phyloP scores from a whole-genome alignment of 768 basidiomycete genomes.

The Phlegmacium glaucopus region DNA sequence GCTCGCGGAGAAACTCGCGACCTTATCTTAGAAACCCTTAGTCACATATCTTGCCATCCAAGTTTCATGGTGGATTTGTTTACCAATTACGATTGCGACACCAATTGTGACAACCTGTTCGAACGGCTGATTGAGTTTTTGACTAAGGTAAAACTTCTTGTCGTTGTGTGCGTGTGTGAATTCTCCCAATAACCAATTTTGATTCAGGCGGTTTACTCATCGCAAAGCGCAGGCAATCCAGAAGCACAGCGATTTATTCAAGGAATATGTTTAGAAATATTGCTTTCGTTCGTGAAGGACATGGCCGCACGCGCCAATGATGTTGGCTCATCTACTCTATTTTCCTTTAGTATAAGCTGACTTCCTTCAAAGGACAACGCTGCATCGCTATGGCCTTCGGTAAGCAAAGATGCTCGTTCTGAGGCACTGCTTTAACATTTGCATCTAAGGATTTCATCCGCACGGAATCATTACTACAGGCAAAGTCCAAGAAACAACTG shows the following conservation, averaged over 20 bases:
- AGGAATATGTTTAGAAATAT: slow-evolving; percentile 81
- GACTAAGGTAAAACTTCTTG: slow-evolving; percentile 58
- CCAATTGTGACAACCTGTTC: slow-evolving; percentile 95
- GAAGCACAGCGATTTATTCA: slow-evolving; percentile 77
- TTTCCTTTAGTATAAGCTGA: slow-evolving; percentile 9
- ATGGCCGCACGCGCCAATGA: slow-evolving; percentile 68
- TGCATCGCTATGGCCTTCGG: slow-evolving; percentile 56
- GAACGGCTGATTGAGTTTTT: slow-evolving; percentile 86
- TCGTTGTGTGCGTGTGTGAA: neutral
- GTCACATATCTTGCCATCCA: slow-evolving; percentile 74
- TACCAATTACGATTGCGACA: slow-evolving; percentile 95
- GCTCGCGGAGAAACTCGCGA: slow-evolving; percentile 87
- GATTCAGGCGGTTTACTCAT: slow-evolving; percentile 74
- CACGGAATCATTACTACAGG: slow-evolving; percentile 55
- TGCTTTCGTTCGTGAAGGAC: slow-evolving; percentile 83
- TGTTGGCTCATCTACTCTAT: slow-evolving; percentile 22
- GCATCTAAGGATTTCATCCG: slow-evolving; percentile 47
- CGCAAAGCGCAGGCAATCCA: slow-evolving; percentile 51
- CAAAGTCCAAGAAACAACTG: slow-evolving; percentile 84
- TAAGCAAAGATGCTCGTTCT: slow-evolving; percentile 29
- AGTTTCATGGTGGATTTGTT: slow-evolving; percentile 97
- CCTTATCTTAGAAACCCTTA: slow-evolving; percentile 84
- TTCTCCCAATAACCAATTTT: slow-evolving; percentile 4
- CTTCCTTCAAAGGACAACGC: neutral
- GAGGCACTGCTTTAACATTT: neutral